Evolutionary conservation across 2,329 filamentous ascomycete genomes (phyloP), one percentile per base, ranked within the genome.

Genomic region (Monascus ruber): DNA sequence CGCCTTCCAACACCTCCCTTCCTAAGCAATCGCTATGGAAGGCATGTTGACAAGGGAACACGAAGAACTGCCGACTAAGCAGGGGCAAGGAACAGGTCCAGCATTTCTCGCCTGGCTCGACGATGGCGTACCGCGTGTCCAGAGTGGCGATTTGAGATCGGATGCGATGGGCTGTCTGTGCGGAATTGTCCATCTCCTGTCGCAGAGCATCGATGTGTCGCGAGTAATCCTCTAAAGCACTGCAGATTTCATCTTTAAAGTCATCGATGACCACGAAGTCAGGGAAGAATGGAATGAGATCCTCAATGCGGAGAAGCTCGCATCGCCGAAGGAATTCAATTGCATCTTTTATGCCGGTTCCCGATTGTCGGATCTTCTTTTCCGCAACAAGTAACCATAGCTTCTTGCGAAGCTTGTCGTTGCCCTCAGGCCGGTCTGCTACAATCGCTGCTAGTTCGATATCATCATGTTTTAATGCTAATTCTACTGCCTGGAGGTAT

Each of bases 191-290:
- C 91, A 98, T 98, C 61, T 96, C 89, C 47, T 81, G 79, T 55
- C 88, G 87, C 31, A 98, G 69, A 1, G 71, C 72, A 54, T 96
- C 91, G 49, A 98, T 98, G 49, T 85, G 86, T 31, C 85, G 82
- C 35, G 80, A 84, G 66, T 98, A 98, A 47, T 93, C 85, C 62
- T 98, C 91, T 1, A 98, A 73, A 1, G 93, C 91, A 0, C 78
- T 72, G 65, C 91, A 98, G 31, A 98, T 96, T 59, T 98, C 91
- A 47, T 96, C 88, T 58, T 96, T 95, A 73, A 98, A 98, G 61
- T 96, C 91, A 58, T 98, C 91, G 45, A 98, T 96, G 37, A 96
- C 84, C 24, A 96, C 87, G 57, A 98, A 98, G 59, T 98, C 91
- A 0, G 91, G 91, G 65, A 98, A 98, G 69, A 98, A 95, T 0